Percentiles rank a stretch among this genome's conserved stretches.
Conservation (phyloP, 139 green algal genomes). For the Picochlorum sp. region DNA sequence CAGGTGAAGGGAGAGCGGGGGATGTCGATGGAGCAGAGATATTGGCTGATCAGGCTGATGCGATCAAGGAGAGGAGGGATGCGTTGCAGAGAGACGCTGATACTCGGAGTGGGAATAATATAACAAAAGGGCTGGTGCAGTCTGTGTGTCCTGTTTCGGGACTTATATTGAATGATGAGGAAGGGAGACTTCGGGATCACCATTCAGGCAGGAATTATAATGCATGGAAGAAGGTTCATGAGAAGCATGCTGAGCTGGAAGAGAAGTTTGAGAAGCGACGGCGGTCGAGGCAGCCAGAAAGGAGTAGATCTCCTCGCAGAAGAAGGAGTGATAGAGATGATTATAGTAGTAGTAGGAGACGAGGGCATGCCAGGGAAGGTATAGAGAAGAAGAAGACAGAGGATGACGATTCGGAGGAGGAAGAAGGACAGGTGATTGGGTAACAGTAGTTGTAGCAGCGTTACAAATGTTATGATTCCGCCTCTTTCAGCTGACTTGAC, state of each 20-base stretch:
- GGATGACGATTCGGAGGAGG: no score
- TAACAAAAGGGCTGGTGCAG: slow-evolving; percentile 24
- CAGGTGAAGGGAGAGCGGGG: slow-evolving; percentile 33
- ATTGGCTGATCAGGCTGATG: slow-evolving; percentile 19
- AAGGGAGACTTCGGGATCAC: slow-evolving; percentile 40
- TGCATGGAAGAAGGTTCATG: slow-evolving; percentile 32
- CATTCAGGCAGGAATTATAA: slow-evolving; percentile 41
- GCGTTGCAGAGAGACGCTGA: slow-evolving; percentile 22
- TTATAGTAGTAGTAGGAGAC: no score
- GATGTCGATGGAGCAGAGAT: slow-evolving; percentile 40
- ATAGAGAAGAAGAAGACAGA: no score
- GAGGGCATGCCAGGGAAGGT: no score
- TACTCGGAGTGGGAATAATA: slow-evolving; percentile 15
- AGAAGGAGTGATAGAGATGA: no score
- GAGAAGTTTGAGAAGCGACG: not conserved
- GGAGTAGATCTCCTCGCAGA: not conserved
- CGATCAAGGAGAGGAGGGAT: slow-evolving; percentile 16
- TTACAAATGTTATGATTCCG: no score
- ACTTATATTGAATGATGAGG: slow-evolving; percentile 47
- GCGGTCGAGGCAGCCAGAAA: not conserved
- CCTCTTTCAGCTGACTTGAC: no score
- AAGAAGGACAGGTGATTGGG: no score
- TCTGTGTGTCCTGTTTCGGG: slow-evolving; percentile 37
- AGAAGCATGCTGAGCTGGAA: slow-evolving; percentile 9
- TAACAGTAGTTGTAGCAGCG: no score